Base-by-base conservation (phyloP, 306 rosid genomes). In the Cucurbita argyrosperma region DNA sequence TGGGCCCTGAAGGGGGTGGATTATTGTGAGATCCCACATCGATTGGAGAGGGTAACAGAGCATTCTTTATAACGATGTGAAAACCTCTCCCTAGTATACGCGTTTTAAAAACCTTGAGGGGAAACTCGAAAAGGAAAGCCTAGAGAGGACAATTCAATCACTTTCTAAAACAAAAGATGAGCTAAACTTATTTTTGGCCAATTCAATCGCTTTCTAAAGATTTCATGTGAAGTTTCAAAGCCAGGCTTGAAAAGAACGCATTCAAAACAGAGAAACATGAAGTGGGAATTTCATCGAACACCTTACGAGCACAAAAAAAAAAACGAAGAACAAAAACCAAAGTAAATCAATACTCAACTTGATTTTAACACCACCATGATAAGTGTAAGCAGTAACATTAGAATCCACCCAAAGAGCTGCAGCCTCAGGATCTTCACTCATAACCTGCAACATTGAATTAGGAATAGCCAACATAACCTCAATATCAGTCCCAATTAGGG, bases 391-490 rank as follows among this genome's bases (percentile, higher is more conserved):
- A 55, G 97, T 86, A 71, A 94, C 96, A 84, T 90, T 90, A 62
- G 91, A 88, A 74, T 88, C 87, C 2, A 94, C 97, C 98, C 98
- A 94, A 74, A 89, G 82, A 78, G 79, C 88, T 4, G 98, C 97
- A 78, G 84, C 88, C 39, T 67, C 67, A 74, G 82, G 89, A 71
- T 87, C 79, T 10, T 78, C 73, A 78, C 97, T 86, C 68, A 90
- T 78, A 14, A 76, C 81, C 12, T 84, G 83, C 85, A 94, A 82
- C 98, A 90, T 85, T 57, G 53, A 66, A 78, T 94, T 94, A 18
- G 96, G 98, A 12, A 94, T 76, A 4, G 92, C 98, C 39, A 94
- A 61, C 98, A 94, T 94, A 16, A 94, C 88, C 52, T 94, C 98
- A 43, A 94, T 88, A 14, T 85, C 78, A 76, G 89, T 85, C 61